phyloP scores from a whole-genome alignment of 768 basidiomycete species.

The Kwoniella shandongensis region DNA sequence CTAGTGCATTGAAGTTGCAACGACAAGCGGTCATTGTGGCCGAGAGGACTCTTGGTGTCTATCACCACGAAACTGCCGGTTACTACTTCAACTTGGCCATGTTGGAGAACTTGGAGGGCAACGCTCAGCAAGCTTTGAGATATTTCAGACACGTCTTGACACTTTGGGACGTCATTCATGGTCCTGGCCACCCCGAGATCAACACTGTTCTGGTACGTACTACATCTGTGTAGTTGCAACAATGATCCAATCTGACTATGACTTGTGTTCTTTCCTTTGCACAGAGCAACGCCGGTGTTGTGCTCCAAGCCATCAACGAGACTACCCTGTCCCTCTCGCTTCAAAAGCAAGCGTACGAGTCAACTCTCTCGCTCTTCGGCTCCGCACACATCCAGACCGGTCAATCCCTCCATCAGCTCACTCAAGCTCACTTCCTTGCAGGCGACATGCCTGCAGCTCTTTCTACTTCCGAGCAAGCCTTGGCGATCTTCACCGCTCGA shows the following conservation, averaged over 20 bases:
- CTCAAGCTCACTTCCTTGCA: conserved; percentile 54
- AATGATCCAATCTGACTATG: neutral
- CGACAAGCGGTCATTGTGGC: conserved; percentile 56
- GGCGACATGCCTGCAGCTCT: conserved; percentile 51
- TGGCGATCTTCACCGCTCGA: conserved; percentile 49
- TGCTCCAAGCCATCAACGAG: conserved; percentile 47
- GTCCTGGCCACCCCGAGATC: conserved; percentile 54
- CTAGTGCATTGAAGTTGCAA: conserved; percentile 54
- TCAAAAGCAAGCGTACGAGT: conserved; percentile 42
- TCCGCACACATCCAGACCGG: conserved; percentile 51
- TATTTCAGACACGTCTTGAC: conserved; percentile 54
- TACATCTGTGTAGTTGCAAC: neutral
- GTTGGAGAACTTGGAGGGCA: conserved; percentile 55
- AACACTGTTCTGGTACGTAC: conserved; percentile 53
- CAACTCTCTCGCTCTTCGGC: conserved; percentile 52
- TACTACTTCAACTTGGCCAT: conserved; percentile 57
- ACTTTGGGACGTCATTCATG: conserved; percentile 55
- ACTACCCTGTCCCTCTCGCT: conserved; percentile 49
- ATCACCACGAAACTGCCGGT: conserved; percentile 53
- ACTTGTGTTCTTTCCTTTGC: neutral
- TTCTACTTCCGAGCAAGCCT: conserved; percentile 41
- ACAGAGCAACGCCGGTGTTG: conserved; percentile 52
- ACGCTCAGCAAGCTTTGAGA: conserved; percentile 48
- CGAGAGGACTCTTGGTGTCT: conserved; percentile 55
- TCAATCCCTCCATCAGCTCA: conserved; percentile 53